These are phyloP conservation scores for Kwoniella dejecticola DNA, from an alignment of 768 basidiomycete genomes.

Conservation along the genomic window DNA sequence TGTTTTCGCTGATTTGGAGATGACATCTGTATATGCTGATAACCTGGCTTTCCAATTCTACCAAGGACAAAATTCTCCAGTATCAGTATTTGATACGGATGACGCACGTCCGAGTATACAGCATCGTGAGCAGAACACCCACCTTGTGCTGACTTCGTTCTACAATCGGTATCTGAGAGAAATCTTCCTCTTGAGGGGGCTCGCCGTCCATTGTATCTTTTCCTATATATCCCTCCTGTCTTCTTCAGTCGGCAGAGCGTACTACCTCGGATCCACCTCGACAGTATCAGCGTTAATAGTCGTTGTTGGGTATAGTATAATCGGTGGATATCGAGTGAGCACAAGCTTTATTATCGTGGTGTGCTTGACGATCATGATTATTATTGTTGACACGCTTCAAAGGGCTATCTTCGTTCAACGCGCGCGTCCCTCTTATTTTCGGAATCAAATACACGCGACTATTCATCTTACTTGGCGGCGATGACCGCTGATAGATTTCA, in stretches of 20 bases:
- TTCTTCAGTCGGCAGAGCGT: too few relatives aligned
- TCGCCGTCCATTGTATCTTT: slow-evolving; percentile 69
- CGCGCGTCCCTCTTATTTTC: neutral
- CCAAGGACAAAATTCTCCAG: neutral
- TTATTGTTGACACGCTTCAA: too few relatives aligned
- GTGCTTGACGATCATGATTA: too few relatives aligned
- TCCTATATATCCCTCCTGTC: neutral
- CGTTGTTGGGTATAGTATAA: too few relatives aligned
- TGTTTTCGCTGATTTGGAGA: slow-evolving; percentile 82
- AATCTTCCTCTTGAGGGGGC: slow-evolving; percentile 92
- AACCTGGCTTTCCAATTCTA: slow-evolving; percentile 97
- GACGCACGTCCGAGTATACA: too few relatives aligned
- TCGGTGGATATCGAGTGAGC: too few relatives aligned
- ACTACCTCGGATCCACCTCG: too few relatives aligned
- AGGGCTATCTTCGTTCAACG: neutral
- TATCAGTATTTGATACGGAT: too few relatives aligned
- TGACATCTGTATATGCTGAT: slow-evolving; percentile 83
- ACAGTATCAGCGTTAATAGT: too few relatives aligned
- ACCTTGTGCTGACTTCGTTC: slow-evolving; percentile 84
- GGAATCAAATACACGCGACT: neutral
- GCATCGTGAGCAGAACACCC: too few relatives aligned
- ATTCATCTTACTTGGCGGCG: neutral
- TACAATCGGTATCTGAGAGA: slow-evolving; percentile 71
- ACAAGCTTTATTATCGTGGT: too few relatives aligned
- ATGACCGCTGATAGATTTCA: neutral